Base-by-base conservation (phyloP, 176 grass and related monocot species). In the Cenchrus americanus region DNA sequence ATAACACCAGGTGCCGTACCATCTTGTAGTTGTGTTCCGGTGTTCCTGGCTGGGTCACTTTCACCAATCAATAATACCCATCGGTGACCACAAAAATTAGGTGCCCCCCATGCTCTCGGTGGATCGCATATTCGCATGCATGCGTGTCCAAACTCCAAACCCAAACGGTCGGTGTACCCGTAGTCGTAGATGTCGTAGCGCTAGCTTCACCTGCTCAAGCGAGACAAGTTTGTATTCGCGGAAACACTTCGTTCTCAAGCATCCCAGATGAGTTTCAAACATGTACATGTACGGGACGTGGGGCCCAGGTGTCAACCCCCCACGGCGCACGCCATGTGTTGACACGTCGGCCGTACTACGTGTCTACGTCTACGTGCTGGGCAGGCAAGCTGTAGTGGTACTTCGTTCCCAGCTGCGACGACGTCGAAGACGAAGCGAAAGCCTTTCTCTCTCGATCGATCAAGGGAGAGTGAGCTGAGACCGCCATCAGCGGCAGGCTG, bases 51-150 rank as follows among this genome's bases (percentile, higher is more conserved):
- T 18, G 10, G 13, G 61, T 62, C 87, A 14, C 70, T 89, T 22
- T 85, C 77, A 11, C 17, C 52, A 68, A 80, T 80, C 8, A 69
- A 70, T 67, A 15, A 17, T 7, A 49, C 62, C n/a, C 50, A 7
- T 51, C 32, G 4, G 62, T 62, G 63, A 63, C 70, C 70, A 76
- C 51, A 62, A 76, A 42, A 62, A 19, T 74, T 69, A 54, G 83
- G 87, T 53, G 32, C 14, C 7, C 43, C 19, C 47, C 70, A 6
- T 59, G 79, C 62, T 26, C 34, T 4, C 34, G 34, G 4, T 37
- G 3, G 34, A 37, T 37, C 34, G 34, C 34, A 4, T 37, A 37
- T 37, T 37, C 34, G 34, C 34, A 3, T 37, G 40, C n/a, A 12
- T 73, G 62, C 44, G 17, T 66, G 71, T 59, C 54, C 74, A 37